These are phyloP conservation scores for Hypoxylon sp. DNA, from an alignment of 2,329 filamentous ascomycete species.

Conservation along the genomic window DNA sequence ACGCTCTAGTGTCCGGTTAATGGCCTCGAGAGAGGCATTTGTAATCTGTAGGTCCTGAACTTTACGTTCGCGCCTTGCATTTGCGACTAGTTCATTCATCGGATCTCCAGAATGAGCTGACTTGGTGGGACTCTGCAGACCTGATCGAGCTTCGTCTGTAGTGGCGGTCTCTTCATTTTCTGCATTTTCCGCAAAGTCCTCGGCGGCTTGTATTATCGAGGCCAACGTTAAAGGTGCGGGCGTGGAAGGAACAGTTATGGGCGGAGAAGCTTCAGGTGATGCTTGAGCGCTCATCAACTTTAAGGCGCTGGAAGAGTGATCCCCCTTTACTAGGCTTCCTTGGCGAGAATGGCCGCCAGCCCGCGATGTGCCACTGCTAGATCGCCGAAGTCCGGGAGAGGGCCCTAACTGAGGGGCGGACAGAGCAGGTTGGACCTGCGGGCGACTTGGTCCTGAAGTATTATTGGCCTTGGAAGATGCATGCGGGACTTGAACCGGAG, in stretches of 20 bases:
- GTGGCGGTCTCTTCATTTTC: conserved; percentile 52
- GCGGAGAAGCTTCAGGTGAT: conserved; percentile 57
- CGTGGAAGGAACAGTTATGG: conserved; percentile 54
- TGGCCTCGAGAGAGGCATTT: conserved; percentile 93
- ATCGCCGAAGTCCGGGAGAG: conserved; percentile 57
- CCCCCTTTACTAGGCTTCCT: conserved; percentile 56
- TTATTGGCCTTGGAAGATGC: conserved; percentile 43
- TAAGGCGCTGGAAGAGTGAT: conserved; percentile 31
- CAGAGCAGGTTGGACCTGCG: conserved; percentile 57
- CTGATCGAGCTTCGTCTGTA: conserved; percentile 54
- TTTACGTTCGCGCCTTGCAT: conserved; percentile 91
- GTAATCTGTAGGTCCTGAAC: conserved; percentile 97
- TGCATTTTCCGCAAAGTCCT: conserved; percentile 61
- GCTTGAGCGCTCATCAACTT: conserved; percentile 51
- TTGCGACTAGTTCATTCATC: conserved; percentile 84
- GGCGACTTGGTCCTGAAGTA: conserved; percentile 49
- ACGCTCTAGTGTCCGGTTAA: conserved; percentile 92
- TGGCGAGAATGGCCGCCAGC: conserved; percentile 59
- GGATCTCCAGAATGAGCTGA: conserved; percentile 69
- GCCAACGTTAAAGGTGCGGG: conserved; percentile 65
- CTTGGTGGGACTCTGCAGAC: conserved; percentile 71
- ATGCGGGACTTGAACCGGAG: conserved; percentile 46
- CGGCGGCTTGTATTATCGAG: conserved; percentile 69
- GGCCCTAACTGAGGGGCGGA: conserved; percentile 58
- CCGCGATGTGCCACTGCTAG: conserved; percentile 61